Base-by-base conservation (phyloP, 202 grass and related monocot genomes). In the Setaria viridis region DNA sequence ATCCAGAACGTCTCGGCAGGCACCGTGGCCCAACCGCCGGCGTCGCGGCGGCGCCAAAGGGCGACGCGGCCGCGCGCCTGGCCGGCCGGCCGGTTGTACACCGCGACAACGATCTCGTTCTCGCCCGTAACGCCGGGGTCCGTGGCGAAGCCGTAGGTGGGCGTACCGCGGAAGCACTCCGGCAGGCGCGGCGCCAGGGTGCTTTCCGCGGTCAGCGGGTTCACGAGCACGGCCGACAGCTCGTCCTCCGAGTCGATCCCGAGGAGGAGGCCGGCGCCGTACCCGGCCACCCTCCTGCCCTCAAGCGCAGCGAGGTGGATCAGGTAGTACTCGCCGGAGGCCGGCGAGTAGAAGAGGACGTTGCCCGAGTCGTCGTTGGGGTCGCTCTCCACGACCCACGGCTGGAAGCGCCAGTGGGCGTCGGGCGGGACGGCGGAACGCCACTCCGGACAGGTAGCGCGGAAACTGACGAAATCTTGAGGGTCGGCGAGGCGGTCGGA, bases 221-320 rank as follows among this genome's bases (percentile, higher is more conserved):
- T 77, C 56, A 77, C 62, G 1, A 77, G 72, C 82, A 84, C 15
- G 62, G 72, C 82, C 2, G 48, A 67, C 0, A 67, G 20, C 1
- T 76, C n/a, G 14, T 84, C 82, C 6, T 15, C 62, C 1, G 12
- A 54, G 39, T 77, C 62, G 15, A 85, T n/a, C 9, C 35, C 50
- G 15, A 85, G 13, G 70, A 75, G 70, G 20, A 74, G 59, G 0
- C 81, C 58, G 47, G 81, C 45, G 33, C 81, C 81, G 4, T 63
- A 66, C 13, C 57, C 59, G 12, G 58, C 58, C 0, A 66, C 47
- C 20, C 47, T 21, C 33, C 6, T 55, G 46, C 82, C 71, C 71
- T 65, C 48, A 3, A 66, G 47, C 2, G 20, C 12, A 2, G 14
- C 11, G 46, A 66, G 19, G 58, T 49, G 12, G 47, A 84, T 64